phyloP scores from a whole-genome alignment of 2,329 filamentous ascomycete genomes.

The Fusarium hostae region DNA sequence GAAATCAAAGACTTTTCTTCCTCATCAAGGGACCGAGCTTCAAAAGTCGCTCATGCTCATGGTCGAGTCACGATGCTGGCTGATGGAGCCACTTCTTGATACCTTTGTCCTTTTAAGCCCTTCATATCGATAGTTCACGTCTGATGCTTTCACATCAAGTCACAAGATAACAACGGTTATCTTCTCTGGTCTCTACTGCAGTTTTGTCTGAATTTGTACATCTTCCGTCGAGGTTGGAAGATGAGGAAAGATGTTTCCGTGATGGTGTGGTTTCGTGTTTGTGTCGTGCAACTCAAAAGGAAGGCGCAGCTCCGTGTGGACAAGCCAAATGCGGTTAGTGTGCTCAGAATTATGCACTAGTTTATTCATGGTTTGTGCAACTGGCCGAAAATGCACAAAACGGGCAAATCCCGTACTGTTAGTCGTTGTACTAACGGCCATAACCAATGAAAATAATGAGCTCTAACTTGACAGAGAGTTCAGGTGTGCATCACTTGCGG shows the following conservation, averaged over 20 bases:
- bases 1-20: conserved; percentile 23
- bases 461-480: neutral
- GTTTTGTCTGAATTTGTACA: conserved; percentile 16
- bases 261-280: conserved; percentile 39
- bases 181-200: conserved; percentile 8
- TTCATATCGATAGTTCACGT: neutral
- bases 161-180: neutral
- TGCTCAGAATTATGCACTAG: conserved; percentile 2
- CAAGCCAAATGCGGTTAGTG: neutral
- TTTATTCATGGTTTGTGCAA: conserved; percentile 5
- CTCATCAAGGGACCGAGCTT: neutral
- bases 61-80: neutral
- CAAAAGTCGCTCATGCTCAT: neutral
- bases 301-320: neutral
- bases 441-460: neutral
- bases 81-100: neutral
- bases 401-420: neutral
- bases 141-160: neutral
- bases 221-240: neutral
- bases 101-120: neutral
- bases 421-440: neutral
- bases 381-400: neutral
- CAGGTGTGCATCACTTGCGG: conserved; percentile 15
- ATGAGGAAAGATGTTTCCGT: conserved; percentile 25
- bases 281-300: conserved; percentile 5